These are phyloP conservation scores for Heterobasidion irregulare DNA, from an alignment of 1,284 basidiomycete species.

Conservation along the genomic window DNA sequence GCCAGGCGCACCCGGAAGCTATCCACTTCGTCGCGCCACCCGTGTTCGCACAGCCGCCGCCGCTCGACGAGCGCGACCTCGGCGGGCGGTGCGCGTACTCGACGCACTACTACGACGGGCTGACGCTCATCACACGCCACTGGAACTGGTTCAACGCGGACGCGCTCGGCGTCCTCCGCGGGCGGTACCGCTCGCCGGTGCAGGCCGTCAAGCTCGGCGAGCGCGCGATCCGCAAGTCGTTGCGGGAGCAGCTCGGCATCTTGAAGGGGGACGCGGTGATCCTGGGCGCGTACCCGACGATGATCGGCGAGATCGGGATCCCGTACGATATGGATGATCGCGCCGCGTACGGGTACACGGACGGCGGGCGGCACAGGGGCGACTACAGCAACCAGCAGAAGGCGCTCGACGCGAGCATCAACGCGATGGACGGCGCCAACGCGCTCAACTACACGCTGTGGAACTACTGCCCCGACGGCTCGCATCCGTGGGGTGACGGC, in stretches of 20 bases:
- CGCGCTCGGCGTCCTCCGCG: constrained; percentile 82
- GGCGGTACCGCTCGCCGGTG: constrained; percentile 71
- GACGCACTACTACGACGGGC: constrained; percentile 92
- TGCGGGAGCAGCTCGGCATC: constrained; percentile 81
- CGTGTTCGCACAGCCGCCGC: constrained; percentile 80
- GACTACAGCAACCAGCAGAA: constrained; percentile 78
- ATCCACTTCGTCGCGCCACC: constrained; percentile 92
- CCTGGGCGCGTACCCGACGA: constrained; percentile 76
- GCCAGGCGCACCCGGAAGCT: constrained; percentile 71
- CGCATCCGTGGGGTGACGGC: constrained; percentile 87
- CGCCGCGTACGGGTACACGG: constrained; percentile 77
- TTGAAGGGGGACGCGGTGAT: constrained; percentile 68
- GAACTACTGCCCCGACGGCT: constrained; percentile 81
- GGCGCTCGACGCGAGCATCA: constrained; percentile 89
- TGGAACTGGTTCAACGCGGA: constrained; percentile 99
- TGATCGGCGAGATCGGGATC: constrained; percentile 94
- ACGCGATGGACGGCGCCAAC: constrained; percentile 83
- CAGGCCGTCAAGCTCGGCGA: constrained; percentile 77
- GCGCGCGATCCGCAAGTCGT: constrained; percentile 69
- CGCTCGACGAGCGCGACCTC: constrained; percentile 52
- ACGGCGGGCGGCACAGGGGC: constrained; percentile 66
- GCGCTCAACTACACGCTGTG: constrained; percentile 82
- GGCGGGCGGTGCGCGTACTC: constrained; percentile 73
- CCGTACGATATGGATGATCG: constrained; percentile 90
- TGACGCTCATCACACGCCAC: constrained; percentile 76